These are phyloP conservation scores for Onygenales sp. DNA, from an alignment of 2,329 filamentous ascomycete genomes.

Conservation along the genomic window DNA sequence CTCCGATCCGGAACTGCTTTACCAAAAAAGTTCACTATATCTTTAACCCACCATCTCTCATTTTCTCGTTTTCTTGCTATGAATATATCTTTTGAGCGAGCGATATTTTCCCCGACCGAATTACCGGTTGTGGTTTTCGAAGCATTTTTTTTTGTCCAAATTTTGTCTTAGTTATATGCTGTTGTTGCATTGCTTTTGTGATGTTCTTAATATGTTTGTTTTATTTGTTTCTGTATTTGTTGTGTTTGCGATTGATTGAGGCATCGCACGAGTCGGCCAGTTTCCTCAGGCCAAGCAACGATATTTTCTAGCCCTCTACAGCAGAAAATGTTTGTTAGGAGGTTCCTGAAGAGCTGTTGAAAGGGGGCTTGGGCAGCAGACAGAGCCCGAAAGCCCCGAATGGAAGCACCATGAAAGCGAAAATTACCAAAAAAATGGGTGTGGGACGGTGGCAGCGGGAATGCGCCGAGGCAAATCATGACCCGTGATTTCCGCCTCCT, in stretches of 20 bases:
- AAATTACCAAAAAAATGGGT: too few species aligned
- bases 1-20: not conserved
- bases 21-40: not conserved
- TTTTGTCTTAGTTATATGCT: slow-evolving; percentile 1
- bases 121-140: not conserved
- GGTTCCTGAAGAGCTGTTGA: too few species aligned
- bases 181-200: not conserved
- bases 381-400: too few species aligned
- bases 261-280: too few species aligned
- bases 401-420: too few species aligned
- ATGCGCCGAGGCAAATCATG: too few species aligned
- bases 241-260: not conserved
- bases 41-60: not conserved
- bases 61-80: not conserved
- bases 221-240: not conserved
- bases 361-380: too few species aligned
- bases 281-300: too few species aligned
- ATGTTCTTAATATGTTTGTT: not conserved
- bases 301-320: too few species aligned
- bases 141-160: not conserved
- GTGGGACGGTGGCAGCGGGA: too few species aligned
- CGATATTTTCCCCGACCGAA: not conserved
- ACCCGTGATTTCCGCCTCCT: too few species aligned
- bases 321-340: too few species aligned
- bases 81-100: slow-evolving; percentile 2